Evolutionary conservation across 306 rosid genomes (phyloP).

Genomic region (Prinsepia uniflora): DNA sequence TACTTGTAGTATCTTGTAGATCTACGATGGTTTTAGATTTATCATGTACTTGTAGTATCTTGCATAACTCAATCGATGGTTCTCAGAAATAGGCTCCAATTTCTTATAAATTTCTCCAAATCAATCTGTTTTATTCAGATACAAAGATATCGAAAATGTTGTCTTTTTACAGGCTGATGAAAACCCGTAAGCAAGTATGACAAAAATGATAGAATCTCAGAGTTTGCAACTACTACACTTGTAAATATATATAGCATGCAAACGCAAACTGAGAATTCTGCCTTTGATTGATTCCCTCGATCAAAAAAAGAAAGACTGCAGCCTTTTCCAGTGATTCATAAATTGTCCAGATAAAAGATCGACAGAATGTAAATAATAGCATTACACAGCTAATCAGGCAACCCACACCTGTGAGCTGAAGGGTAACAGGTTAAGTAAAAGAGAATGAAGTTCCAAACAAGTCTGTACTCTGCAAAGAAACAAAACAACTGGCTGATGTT

Average conservation of each 20-base stretch:
- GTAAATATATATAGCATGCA: neutral
- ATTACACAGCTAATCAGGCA: neutral
- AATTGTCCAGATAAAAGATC: neutral
- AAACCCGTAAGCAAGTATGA: neutral
- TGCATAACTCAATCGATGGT: too few relatives aligned
- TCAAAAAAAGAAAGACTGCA: too few relatives aligned
- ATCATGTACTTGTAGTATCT: neutral
- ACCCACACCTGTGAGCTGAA: neutral
- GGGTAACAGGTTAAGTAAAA: neutral
- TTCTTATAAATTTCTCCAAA: neutral
- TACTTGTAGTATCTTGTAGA: neutral
- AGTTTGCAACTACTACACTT: neutral
- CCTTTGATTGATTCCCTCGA: neutral
- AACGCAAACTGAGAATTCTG: neutral
- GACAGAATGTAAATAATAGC: neutral
- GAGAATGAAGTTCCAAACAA: neutral
- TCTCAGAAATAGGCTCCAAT: neutral
- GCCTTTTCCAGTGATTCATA: too few relatives aligned
- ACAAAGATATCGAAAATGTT: neutral
- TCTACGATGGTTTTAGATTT: neutral
- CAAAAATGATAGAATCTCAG: neutral
- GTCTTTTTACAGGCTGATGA: neutral
- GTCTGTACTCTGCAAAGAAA: neutral
- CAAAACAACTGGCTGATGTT: neutral
- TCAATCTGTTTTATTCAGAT: neutral